These are phyloP conservation scores for Rhodomyrtus tomentosa DNA, from an alignment of 345 rosid species.

Conservation along the genomic window DNA sequence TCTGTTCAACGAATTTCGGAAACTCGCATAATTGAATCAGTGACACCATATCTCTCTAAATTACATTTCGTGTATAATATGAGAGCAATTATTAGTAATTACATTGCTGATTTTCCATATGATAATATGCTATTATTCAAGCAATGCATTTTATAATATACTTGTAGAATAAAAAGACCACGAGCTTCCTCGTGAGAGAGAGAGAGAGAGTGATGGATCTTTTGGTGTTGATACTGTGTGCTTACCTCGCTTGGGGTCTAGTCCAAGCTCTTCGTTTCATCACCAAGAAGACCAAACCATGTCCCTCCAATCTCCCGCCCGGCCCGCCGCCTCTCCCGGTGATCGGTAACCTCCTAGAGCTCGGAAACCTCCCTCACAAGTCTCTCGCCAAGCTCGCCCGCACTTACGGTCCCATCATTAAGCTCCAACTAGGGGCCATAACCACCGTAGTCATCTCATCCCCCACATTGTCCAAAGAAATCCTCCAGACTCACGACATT, in stretches of 20 bases:
- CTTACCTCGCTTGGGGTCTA: not conserved
- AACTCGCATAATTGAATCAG: not conserved
- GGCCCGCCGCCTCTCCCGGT: constrained; percentile 13
- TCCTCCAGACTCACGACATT: constrained; percentile 12
- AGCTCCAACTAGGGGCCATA: constrained; percentile 2
- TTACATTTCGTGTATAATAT: not conserved
- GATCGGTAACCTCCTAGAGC: constrained; percentile 13
- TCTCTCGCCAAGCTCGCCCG: constrained; percentile 9
- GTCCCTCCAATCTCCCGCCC: constrained; percentile 9
- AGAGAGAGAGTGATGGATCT: not conserved
- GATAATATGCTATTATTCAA: not conserved
- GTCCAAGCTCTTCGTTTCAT: not conserved
- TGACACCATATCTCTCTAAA: not conserved
- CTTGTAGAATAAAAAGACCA: not conserved
- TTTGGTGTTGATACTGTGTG: not conserved
- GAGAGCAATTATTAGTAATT: not conserved
- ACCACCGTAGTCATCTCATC: constrained; percentile 15
- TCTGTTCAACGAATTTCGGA: not conserved
- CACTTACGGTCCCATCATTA: constrained; percentile 17
- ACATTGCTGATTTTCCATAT: not conserved
- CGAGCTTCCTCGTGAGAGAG: not conserved
- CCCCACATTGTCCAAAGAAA: constrained; percentile 1
- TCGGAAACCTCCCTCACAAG: constrained; percentile 11
- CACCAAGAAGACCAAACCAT: not conserved
- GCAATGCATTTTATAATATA: not conserved